phyloP scores from a whole-genome alignment of 306 rosid species.

The Vigna reflexopilosa region DNA sequence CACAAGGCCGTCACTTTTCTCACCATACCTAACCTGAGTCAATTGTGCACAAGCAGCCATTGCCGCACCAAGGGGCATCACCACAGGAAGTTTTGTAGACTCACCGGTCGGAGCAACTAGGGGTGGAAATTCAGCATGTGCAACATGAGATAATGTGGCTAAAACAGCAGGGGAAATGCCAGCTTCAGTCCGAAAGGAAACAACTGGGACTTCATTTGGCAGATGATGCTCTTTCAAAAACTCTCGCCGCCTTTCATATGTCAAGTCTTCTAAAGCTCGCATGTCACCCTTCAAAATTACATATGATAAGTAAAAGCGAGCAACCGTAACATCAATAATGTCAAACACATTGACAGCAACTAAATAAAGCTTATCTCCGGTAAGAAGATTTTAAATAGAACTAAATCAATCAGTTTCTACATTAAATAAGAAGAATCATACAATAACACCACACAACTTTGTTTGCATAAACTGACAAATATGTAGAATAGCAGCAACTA shows the following conservation, averaged over 20 bases:
- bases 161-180: slow-evolving; percentile 78
- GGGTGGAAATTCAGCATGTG: slow-evolving; percentile 91
- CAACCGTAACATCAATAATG: slow-evolving; percentile 35
- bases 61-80: slow-evolving; percentile 92
- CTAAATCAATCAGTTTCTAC: background rate
- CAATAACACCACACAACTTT: background rate
- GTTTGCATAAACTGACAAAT: background rate
- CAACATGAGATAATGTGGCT: slow-evolving; percentile 85
- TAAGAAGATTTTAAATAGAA: slow-evolving; percentile 2
- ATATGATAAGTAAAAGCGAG: slow-evolving; percentile 37
- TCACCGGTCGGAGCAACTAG: slow-evolving; percentile 60
- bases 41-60: slow-evolving; percentile 99
- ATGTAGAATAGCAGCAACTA: background rate
- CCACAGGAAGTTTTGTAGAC: slow-evolving; percentile 77
- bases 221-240: slow-evolving; percentile 75
- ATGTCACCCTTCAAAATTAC: slow-evolving; percentile 80
- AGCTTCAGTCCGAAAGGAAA: slow-evolving; percentile 90
- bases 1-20: slow-evolving; percentile 96
- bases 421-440: slow-evolving; percentile 7
- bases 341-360: background rate
- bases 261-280: slow-evolving; percentile 94
- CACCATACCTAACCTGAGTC: slow-evolving; percentile 80
- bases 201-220: slow-evolving; percentile 81
- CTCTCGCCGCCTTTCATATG: slow-evolving; percentile 84
- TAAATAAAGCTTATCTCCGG: background rate